Evolutionary conservation across 202 grass and related monocot genomes (phyloP).

Genomic region (Elaeis oleifera): DNA sequence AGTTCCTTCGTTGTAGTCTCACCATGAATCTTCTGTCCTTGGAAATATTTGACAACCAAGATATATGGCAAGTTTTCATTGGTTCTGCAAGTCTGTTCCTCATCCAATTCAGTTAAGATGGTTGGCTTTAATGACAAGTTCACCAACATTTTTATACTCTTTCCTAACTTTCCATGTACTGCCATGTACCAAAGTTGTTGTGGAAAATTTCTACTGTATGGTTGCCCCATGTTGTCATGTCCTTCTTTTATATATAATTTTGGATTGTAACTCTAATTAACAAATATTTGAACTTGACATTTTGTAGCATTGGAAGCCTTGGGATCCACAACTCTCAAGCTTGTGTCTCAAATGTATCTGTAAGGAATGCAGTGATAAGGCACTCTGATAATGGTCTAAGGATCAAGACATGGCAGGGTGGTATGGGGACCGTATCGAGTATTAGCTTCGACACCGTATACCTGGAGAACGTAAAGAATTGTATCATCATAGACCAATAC

Average conservation of each 20-base stretch:
- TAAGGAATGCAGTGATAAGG: slow-evolving; percentile 62
- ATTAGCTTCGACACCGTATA: slow-evolving; percentile 50
- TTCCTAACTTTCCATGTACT: no score
- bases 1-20: background rate
- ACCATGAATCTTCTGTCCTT: no score
- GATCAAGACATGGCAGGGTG: slow-evolving; percentile 97
- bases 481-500: slow-evolving; percentile 92
- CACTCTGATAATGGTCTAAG: slow-evolving; percentile 80
- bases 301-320: slow-evolving; percentile 74
- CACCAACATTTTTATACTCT: no score
- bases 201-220: no score
- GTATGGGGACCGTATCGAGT: slow-evolving; percentile 47
- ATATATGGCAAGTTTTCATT: no score
- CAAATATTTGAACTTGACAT: background rate
- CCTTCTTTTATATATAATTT: no score
- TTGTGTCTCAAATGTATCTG: slow-evolving; percentile 75
- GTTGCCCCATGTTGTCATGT: no score
- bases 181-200: no score
- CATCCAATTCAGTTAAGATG: no score
- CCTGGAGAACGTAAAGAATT: slow-evolving; percentile 84
- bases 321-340: slow-evolving; percentile 93
- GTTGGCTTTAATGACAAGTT: no score
- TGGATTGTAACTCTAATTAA: background rate
- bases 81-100: no score
- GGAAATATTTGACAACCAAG: no score